Base-by-base conservation (phyloP, 495 filamentous ascomycete genomes). In the Saxispiralis lemnorum region DNA sequence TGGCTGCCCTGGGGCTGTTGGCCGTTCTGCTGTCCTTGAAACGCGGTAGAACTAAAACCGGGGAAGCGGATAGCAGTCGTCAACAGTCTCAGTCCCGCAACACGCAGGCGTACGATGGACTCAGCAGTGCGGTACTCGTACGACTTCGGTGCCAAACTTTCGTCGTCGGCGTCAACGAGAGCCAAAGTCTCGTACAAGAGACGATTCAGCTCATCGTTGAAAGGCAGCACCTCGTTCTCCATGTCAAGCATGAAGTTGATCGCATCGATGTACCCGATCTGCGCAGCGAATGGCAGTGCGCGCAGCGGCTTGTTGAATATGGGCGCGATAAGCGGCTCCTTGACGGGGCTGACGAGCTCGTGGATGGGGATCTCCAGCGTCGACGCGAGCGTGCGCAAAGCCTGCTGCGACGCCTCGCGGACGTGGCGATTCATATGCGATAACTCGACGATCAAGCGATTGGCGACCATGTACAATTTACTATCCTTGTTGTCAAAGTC, bases 241-340 rank as follows among this genome's bases (percentile, higher is more conserved):
- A 96, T 66, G 19, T 78, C 74, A 61, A 99, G 69, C 59, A 84
- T 92, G 59, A 86, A 96, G 0, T 83, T 89, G 51, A 99, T 85
- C 6, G 87, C 92, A 59, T 96, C 89, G 51, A 99, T 93, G 57
- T 88, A 96, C 9, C 89, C 92, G 54, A 99, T 96, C 59, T 99
- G 92, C 1, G 78, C 82, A 3, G 80, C 68, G 55, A 95, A 95
- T 1, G 88, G 87, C 41, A 99, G 62, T 2, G 92, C 92, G 39
- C 92, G 72, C 18, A 99, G 59, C 20, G 92, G 92, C 62, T 99
- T 99, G 53, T 79, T 80, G 65, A 85, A 99, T 40, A 99, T 93
- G 0, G 85, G 80, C 47, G 71, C 69, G 10, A 96, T 68, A 15
- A 95, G 63, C 35, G 81, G 73, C 40, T 95, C 88, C 54, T 87